Conservation (phyloP, 2,329 filamentous ascomycete genomes). For the Colletotrichum eleusines region DNA sequence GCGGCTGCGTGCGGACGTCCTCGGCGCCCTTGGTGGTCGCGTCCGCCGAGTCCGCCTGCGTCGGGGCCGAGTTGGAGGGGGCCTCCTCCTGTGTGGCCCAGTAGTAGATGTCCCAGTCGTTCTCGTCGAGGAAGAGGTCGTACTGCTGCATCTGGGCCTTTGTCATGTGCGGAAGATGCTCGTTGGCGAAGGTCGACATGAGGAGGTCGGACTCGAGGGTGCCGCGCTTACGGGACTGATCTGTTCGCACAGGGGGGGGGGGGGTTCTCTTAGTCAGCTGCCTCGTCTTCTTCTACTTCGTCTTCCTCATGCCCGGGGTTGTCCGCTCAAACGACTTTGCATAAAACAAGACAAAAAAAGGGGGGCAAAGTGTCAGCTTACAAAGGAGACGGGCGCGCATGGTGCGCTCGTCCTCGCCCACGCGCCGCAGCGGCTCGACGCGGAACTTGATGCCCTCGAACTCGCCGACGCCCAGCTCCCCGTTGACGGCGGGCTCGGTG, state of each 20-base stretch:
- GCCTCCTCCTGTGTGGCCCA: constrained; percentile 90
- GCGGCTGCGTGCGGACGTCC: constrained; percentile 47
- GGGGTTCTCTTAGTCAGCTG: constrained; percentile 22
- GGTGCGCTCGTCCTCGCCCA: constrained; percentile 85
- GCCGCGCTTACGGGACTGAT: constrained; percentile 96
- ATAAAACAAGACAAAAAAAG: neutral
- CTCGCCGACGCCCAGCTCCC: constrained; percentile 85
- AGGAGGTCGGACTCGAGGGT: constrained; percentile 96
- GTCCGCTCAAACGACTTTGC: neutral
- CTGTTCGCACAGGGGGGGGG: constrained; percentile 59
- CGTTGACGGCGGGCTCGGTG: constrained; percentile 36
- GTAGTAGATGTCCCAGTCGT: constrained; percentile 99
- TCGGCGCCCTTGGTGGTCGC: constrained; percentile 45
- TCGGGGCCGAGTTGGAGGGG: constrained; percentile 59
- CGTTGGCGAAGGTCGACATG: constrained; percentile 92
- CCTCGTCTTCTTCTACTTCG: constrained; percentile 11
- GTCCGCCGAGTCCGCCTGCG: constrained; percentile 16
- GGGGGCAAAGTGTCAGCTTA: constrained; percentile 52
- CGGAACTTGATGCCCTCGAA: constrained; percentile 88
- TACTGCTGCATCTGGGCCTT: constrained; percentile 82
- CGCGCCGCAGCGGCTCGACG: constrained; percentile 88
- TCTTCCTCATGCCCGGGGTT: neutral
- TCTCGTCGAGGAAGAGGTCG: constrained; percentile 95
- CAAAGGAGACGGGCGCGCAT: constrained; percentile 87
- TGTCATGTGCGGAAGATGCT: constrained; percentile 81